A percentile compares a stretch with the other conserved stretches of the same genome.
Conservation (phyloP, 345 rosid species). For the Iberis pinnata region DNA sequence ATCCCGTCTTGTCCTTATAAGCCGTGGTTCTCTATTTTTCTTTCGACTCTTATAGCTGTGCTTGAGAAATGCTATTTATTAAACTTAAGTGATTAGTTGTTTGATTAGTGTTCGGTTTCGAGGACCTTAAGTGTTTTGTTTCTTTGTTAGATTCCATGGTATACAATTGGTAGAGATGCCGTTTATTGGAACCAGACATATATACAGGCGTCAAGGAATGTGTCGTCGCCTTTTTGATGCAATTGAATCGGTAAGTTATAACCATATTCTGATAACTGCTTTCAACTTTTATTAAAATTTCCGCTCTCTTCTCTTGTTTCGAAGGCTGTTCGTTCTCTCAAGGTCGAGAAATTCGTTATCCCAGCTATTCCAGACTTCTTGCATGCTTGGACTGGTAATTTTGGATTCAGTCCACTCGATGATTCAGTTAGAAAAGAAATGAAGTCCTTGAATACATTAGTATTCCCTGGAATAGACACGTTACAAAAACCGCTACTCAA, state of each 20-base stretch:
- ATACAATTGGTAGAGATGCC: constrained; percentile 35
- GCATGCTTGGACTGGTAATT: constrained; percentile 32
- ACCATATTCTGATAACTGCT: not conserved
- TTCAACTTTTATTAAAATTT: not conserved
- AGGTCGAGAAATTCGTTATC: constrained; percentile 33
- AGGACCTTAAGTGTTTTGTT: constrained; percentile 7
- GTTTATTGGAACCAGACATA: constrained; percentile 35
- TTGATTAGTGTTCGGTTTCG: not conserved
- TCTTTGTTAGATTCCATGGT: constrained; percentile 32
- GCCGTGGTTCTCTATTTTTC: too few species aligned
- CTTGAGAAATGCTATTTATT: too few species aligned
- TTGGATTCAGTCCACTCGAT: constrained; percentile 26
- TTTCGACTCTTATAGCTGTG: too few species aligned
- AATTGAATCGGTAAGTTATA: constrained; percentile 26
- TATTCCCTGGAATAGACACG: constrained; percentile 30
- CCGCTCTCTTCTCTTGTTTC: constrained; percentile 6
- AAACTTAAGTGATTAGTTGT: too few species aligned
- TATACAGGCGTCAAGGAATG: constrained; percentile 37
- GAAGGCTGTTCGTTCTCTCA: constrained; percentile 30
- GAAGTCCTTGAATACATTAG: constrained; percentile 27
- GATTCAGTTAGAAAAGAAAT: constrained; percentile 28
- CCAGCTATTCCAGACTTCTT: constrained; percentile 35
- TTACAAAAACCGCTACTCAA: constrained; percentile 27
- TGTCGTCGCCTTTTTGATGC: constrained; percentile 32
- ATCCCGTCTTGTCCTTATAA: too few species aligned